These are phyloP conservation scores for Sphaerulina vaccinii DNA, from an alignment of 2,329 filamentous ascomycete genomes.

Conservation along the genomic window DNA sequence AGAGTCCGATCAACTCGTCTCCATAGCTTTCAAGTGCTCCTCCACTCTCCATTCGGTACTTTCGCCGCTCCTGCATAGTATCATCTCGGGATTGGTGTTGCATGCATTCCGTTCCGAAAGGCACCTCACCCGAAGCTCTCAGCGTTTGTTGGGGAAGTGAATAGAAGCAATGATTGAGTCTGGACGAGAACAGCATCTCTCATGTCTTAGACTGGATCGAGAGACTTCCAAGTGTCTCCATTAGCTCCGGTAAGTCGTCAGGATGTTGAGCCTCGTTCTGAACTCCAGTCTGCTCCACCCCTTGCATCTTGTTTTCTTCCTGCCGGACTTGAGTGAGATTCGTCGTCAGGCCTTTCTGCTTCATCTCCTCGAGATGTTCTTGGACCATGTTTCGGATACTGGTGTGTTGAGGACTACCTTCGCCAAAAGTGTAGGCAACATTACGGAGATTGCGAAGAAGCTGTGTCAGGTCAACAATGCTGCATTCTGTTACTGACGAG, in stretches of 20 bases:
- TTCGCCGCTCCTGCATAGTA: no score
- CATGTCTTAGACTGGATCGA: not conserved
- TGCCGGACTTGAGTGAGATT: conserved; percentile 25
- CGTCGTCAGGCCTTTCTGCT: conserved; percentile 26
- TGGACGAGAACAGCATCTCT: no score
- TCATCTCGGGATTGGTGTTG: no score
- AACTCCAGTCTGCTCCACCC: conserved; percentile 1
- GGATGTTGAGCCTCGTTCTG: conserved; percentile 1
- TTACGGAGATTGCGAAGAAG: conserved; percentile 40
- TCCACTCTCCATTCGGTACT: no score
- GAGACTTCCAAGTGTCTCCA: conserved; percentile 1
- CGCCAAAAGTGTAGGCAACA: conserved; percentile 38
- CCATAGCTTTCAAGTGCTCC: no score
- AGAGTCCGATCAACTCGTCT: no score
- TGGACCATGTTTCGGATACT: conserved; percentile 33
- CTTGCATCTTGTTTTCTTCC: conserved; percentile 6
- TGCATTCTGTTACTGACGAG: not conserved
- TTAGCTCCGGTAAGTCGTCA: conserved; percentile 10
- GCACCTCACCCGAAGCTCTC: no score
- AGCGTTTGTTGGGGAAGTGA: no score
- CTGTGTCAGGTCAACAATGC: conserved; percentile 21
- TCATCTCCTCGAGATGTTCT: conserved; percentile 36
- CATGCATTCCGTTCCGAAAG: no score
- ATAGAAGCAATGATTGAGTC: no score
- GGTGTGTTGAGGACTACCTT: conserved; percentile 34